A percentile compares a stretch with the other conserved stretches of the same genome.
These are phyloP conservation scores for Phytophthora ohioensis DNA, from an alignment of 352 stramenopile species.

Conservation along the genomic window DNA sequence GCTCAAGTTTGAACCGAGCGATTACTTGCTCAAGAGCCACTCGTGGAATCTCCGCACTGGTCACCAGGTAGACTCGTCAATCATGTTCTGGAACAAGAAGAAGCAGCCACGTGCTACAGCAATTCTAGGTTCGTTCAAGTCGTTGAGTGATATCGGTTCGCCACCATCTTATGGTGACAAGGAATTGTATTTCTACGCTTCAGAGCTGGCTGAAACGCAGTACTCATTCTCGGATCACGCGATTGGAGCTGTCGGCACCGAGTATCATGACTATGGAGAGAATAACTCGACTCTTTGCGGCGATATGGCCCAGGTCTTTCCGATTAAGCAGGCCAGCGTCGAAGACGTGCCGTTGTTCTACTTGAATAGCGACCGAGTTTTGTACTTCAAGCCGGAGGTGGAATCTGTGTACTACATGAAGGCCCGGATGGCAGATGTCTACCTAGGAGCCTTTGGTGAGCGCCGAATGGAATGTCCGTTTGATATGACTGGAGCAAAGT, in stretches of 20 bases:
- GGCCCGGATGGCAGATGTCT: slow-evolving; percentile 45
- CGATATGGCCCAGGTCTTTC: slow-evolving; percentile 35
- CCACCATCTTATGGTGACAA: slow-evolving; percentile 62
- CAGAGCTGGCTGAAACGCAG: slow-evolving; percentile 54
- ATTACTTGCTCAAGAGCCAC: slow-evolving; percentile 47
- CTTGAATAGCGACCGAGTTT: slow-evolving; percentile 68
- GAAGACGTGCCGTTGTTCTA: slow-evolving; percentile 47
- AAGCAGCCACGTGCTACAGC: slow-evolving; percentile 54
- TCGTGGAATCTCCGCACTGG: slow-evolving; percentile 59
- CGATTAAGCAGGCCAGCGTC: slow-evolving; percentile 22
- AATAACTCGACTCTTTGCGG: slow-evolving; percentile 39
- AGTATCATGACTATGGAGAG: slow-evolving; percentile 30
- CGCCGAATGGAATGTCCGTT: slow-evolving; percentile 59
- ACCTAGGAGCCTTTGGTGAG: slow-evolving; percentile 52
- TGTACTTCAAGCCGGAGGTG: slow-evolving; percentile 39
- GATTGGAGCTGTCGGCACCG: slow-evolving; percentile 31
- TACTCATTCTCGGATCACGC: slow-evolving; percentile 61
- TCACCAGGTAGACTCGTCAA: slow-evolving; percentile 62
- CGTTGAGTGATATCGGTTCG: slow-evolving; percentile 23
- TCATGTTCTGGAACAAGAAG: slow-evolving; percentile 65
- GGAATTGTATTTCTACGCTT: slow-evolving; percentile 63
- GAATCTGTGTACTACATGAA: slow-evolving; percentile 53
- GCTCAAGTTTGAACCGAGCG: slow-evolving; percentile 43
- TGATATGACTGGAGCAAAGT: slow-evolving; percentile 40
- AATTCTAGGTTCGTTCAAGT: slow-evolving; percentile 53